Conservation (phyloP, 495 filamentous ascomycete species). For the Xylaria grammica region DNA sequence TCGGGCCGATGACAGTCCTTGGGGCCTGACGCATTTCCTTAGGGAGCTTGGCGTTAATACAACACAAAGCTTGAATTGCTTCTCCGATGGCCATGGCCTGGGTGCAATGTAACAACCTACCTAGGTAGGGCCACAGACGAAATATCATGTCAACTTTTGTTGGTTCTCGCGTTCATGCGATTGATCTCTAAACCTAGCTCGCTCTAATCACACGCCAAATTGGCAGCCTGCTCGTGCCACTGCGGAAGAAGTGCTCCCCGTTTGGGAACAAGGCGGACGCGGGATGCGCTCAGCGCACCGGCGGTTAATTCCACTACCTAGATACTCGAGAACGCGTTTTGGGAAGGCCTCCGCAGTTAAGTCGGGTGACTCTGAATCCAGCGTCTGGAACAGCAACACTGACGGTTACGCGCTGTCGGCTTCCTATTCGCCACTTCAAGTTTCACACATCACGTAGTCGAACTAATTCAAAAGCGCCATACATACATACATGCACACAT, state of each 20-base stretch:
- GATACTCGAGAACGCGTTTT: neutral
- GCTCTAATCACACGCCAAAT: neutral
- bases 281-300: neutral
- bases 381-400: neutral
- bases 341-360: neutral
- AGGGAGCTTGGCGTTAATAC: constrained; percentile 6
- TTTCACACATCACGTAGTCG: constrained; percentile 15
- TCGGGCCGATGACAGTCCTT: constrained; percentile 12
- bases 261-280: constrained; percentile 2
- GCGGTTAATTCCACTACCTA: constrained; percentile 4
- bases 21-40: constrained; percentile 6
- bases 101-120: constrained; percentile 12
- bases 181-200: neutral
- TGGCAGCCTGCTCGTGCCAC: neutral
- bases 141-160: neutral
- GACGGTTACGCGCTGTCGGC: constrained; percentile 10
- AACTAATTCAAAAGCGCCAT: neutral
- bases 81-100: neutral
- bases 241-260: constrained; percentile 1
- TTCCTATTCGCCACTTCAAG: constrained; percentile 13
- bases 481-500: neutral
- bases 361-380: neutral
- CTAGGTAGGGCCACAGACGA: constrained; percentile 1
- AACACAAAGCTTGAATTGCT: constrained; percentile 11
- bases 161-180: neutral